Evolutionary conservation across 2,329 filamentous ascomycete species (phyloP), one percentile per base, ranked within the genome.

Genomic region (Ramichloridium luteum): DNA sequence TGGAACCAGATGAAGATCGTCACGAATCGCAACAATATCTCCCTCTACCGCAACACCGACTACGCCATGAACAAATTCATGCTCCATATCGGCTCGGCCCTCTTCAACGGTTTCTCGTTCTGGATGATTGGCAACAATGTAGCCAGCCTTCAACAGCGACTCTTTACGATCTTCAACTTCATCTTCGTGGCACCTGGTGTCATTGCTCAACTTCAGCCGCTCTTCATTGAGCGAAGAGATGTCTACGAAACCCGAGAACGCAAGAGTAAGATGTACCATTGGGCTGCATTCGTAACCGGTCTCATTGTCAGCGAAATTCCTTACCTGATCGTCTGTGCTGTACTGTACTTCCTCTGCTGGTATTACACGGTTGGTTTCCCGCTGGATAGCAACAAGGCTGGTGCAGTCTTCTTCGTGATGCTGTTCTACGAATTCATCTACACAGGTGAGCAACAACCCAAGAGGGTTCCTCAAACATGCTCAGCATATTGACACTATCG

Each of bases 251-350:
- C 62, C 3, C 68, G 70, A 30, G 70, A 75, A 48, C 64, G 70
- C 18, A 69, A 76, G 1, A 72, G 67, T 50, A 81, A 82, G 47
- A 67, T 74, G 1, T 86, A 85, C 58, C 80, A 75, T 1, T 85
- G 80, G 80, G 64, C 71, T 39, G 73, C 68, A 0, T 84, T 85
- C 54, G 68, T 82, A 50, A 59, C 77, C 1, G 70, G 75, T 45
- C 79, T 81, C 45, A 70, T 84, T 37, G 35, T 80, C 3, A 75
- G 78, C 27, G 80, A 85, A 53, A 63, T 84, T 1, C 77, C 78
- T 0, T 85, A 68, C 54, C 64, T 72, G 20, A 60, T 72, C 13
- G 35, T 82, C 12, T 72, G 74, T 3, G 74, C 68, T 6, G 56
- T 80, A 12, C 36, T 67, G 2, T 70, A 70, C 53, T 47, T 40